Conservation (phyloP, 2,329 filamentous ascomycete species). For the Nemania sp. region DNA sequence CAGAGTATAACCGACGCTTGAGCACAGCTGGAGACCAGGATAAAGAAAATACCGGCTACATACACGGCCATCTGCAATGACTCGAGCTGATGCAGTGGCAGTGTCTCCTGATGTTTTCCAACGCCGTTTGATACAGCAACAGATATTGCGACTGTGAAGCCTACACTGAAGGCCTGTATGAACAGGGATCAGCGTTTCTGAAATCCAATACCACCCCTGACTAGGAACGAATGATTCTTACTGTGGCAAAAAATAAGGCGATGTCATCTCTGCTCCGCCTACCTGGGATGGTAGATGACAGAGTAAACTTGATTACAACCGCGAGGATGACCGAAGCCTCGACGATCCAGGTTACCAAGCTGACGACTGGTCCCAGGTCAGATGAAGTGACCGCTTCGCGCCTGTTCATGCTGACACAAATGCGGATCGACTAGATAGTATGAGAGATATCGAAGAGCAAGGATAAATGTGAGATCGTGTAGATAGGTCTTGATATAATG, state of each 20-base stretch:
- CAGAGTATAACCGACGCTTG: slow-evolving; percentile 24
- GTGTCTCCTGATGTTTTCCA: slow-evolving; percentile 17
- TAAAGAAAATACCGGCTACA: slow-evolving; percentile 18
- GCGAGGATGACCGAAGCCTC: slow-evolving; percentile 20
- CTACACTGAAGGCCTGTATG: slow-evolving; percentile 21
- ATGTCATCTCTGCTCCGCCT: slow-evolving; percentile 21
- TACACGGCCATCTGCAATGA: slow-evolving; percentile 21
- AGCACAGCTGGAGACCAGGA: slow-evolving; percentile 19
- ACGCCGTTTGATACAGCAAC: slow-evolving; percentile 25
- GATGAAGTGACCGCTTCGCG: slow-evolving; percentile 22
- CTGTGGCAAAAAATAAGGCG: slow-evolving; percentile 19
- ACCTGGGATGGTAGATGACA: slow-evolving; percentile 17
- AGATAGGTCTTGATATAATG: no score
- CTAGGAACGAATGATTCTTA: slow-evolving; percentile 1
- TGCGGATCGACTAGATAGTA: neutral
- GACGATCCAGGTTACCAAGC: slow-evolving; percentile 25
- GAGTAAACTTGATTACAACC: slow-evolving; percentile 25
- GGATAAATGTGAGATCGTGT: neutral
- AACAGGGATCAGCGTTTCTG: slow-evolving; percentile 8
- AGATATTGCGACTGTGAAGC: slow-evolving; percentile 23
- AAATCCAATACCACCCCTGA: no score
- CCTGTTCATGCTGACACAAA: slow-evolving; percentile 17
- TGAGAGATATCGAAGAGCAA: neutral
- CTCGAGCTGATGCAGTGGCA: slow-evolving; percentile 22
- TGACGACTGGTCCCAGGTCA: slow-evolving; percentile 25